These are phyloP conservation scores for Clausena lansium DNA, from an alignment of 345 rosid genomes.

Conservation along the genomic window DNA sequence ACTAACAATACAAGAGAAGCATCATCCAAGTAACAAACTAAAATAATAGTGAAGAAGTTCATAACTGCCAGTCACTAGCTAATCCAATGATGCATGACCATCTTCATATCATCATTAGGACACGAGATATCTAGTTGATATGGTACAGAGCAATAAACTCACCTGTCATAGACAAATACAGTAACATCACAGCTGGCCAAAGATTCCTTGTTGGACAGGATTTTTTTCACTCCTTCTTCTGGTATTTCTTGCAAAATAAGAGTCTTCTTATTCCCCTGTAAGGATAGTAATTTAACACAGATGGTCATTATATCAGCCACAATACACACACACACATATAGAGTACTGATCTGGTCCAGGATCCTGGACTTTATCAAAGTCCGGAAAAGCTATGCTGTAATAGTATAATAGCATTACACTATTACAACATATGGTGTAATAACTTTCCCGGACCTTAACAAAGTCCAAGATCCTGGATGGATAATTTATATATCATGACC, in stretches of 20 bases:
- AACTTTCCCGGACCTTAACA: too few relatives aligned
- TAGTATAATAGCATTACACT: too few relatives aligned
- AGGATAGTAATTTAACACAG: slow-evolving; percentile 13
- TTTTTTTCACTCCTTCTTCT: slow-evolving; percentile 54
- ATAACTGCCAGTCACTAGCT: neutral
- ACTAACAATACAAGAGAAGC: neutral
- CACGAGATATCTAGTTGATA: neutral
- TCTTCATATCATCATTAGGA: neutral
- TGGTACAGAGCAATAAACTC: slow-evolving; percentile 19
- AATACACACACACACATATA: neutral
- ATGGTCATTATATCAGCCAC: slow-evolving; percentile 13
- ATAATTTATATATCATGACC: too few relatives aligned
- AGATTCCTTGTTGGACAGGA: slow-evolving; percentile 47
- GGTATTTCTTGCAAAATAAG: slow-evolving; percentile 72
- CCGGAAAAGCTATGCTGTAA: too few relatives aligned
- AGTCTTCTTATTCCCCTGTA: slow-evolving; percentile 64
- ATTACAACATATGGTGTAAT: too few relatives aligned
- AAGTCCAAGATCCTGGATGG: too few relatives aligned
- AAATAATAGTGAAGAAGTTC: neutral
- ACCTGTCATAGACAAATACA: slow-evolving; percentile 73
- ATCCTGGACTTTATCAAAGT: too few relatives aligned
- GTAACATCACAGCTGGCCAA: slow-evolving; percentile 72
- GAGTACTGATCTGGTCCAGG: too few relatives aligned
- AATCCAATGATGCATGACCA: neutral
- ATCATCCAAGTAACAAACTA: neutral